phyloP scores from a whole-genome alignment of 1,139 yeast genomes.

The Candida sp. region DNA sequence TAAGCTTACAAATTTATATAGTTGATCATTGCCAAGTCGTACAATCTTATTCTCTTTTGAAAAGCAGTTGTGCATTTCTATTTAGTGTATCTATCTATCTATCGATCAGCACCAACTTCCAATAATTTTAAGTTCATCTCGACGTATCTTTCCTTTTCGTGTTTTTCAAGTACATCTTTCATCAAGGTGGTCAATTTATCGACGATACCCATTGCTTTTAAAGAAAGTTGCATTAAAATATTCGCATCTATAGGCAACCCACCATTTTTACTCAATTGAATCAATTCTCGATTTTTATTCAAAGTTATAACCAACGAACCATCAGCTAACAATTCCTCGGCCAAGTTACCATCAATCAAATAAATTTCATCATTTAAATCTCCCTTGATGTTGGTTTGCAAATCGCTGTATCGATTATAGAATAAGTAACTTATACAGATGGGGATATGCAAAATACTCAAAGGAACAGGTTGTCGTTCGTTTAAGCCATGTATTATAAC shows the following conservation, averaged over 20 bases:
- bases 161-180: constrained; percentile 51
- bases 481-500: constrained; percentile 65
- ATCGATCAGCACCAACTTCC: constrained; percentile 37
- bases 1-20: too few relatives aligned
- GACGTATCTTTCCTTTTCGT: constrained; percentile 39
- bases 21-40: too few relatives aligned
- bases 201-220: constrained; percentile 63
- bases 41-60: too few relatives aligned
- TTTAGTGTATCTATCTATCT: constrained; percentile 8
- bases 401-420: constrained; percentile 58
- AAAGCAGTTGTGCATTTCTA: too few relatives aligned
- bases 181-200: constrained; percentile 64
- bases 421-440: constrained; percentile 89
- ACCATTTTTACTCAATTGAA: constrained; percentile 89
- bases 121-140: constrained; percentile 27
- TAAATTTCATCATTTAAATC: constrained; percentile 55
- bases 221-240: constrained; percentile 65
- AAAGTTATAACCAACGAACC: constrained; percentile 83
- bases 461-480: constrained; percentile 84
- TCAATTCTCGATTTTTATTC: constrained; percentile 85
- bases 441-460: constrained; percentile 86
- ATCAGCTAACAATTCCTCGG: constrained; percentile 75
- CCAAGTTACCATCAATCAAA: constrained; percentile 71
- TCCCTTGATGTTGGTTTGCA: constrained; percentile 69
- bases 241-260: constrained; percentile 83